Evolutionary conservation across 2,329 filamentous ascomycete genomes (phyloP).

Genomic region (Tolypocladium tropicale): DNA sequence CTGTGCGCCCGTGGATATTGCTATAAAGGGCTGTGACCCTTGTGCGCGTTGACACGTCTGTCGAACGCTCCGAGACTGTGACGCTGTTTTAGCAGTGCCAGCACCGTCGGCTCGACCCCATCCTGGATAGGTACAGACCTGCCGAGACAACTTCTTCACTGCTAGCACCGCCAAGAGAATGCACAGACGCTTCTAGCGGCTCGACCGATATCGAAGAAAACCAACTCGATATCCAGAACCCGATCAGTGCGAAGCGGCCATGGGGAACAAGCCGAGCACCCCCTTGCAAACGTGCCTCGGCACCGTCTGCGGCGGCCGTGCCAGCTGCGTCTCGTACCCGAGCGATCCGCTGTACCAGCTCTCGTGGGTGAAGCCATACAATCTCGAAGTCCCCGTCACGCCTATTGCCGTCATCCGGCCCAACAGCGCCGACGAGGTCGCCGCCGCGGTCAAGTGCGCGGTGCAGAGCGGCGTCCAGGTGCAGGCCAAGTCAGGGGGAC

Average conservation of each 20-base stretch:
- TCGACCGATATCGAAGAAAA: too few relatives aligned
- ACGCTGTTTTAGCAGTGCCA: neutral
- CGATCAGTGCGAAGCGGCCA: conserved; percentile 8
- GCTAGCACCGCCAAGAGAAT: too few relatives aligned
- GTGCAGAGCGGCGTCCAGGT: conserved; percentile 37
- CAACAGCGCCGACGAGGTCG: conserved; percentile 39
- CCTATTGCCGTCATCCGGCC: conserved; percentile 49
- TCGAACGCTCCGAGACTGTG: neutral
- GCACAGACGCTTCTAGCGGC: too few relatives aligned
- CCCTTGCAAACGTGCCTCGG: conserved; percentile 35
- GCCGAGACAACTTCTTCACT: neutral
- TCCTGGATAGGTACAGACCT: too few relatives aligned
- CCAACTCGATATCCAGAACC: neutral
- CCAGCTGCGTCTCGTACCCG: conserved; percentile 36
- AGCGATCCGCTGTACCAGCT: conserved; percentile 31
- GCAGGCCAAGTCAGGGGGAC: conserved; percentile 53
- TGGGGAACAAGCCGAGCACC: conserved; percentile 33
- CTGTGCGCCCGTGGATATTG: neutral
- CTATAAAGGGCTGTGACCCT: neutral
- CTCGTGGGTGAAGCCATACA: conserved; percentile 42
- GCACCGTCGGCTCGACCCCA: neutral
- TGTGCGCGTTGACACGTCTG: neutral
- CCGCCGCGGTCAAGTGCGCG: conserved; percentile 48
- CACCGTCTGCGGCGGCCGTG: conserved; percentile 32
- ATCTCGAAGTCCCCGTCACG: conserved; percentile 36